Conservation (phyloP, 2,329 filamentous ascomycete species). For the Neonectria faginata region DNA sequence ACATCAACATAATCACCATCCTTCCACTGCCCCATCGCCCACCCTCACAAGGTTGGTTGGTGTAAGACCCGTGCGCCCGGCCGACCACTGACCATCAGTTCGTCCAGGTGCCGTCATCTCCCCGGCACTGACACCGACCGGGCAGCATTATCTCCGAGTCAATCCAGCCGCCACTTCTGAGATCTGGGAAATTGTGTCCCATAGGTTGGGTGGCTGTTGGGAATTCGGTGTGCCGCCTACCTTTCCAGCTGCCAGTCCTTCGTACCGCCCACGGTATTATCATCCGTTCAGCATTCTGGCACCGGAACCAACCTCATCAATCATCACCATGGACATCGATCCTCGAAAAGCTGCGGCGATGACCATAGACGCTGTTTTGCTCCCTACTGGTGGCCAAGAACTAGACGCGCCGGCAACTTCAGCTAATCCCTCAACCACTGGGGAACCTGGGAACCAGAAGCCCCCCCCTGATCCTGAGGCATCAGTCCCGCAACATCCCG, state of each 20-base stretch:
- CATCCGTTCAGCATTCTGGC: neutral
- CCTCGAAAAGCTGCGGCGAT: slow-evolving; percentile 14
- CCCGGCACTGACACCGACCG: neutral
- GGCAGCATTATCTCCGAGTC: neutral
- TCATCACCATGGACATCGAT: slow-evolving; percentile 20
- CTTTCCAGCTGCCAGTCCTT: neutral
- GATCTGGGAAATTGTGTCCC: slow-evolving; percentile 5
- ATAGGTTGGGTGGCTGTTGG: slow-evolving; percentile 10
- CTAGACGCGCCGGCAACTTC: neutral
- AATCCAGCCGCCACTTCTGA: neutral
- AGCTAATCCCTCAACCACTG: slow-evolving; percentile 4
- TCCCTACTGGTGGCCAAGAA: slow-evolving; percentile 13
- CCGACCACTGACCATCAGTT: neutral
- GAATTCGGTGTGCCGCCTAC: slow-evolving; percentile 9
- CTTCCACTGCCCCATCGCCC: slow-evolving; percentile 4
- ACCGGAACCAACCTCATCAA: slow-evolving; percentile 8
- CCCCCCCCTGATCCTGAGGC: slow-evolving; percentile 3
- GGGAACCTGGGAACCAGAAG: slow-evolving; percentile 1
- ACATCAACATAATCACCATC: neutral
- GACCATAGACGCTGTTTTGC: slow-evolving; percentile 21
- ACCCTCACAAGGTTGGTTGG: neutral
- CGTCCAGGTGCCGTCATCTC: neutral
- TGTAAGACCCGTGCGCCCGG: neutral
- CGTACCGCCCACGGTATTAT: neutral
- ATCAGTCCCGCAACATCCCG: slow-evolving; percentile 2